Percentiles rank a stretch among this genome's conserved stretches.
Evolutionary conservation across 78 protist genomes (phyloP).

Genomic region (Dictyostelium brefeldianum): DNA sequence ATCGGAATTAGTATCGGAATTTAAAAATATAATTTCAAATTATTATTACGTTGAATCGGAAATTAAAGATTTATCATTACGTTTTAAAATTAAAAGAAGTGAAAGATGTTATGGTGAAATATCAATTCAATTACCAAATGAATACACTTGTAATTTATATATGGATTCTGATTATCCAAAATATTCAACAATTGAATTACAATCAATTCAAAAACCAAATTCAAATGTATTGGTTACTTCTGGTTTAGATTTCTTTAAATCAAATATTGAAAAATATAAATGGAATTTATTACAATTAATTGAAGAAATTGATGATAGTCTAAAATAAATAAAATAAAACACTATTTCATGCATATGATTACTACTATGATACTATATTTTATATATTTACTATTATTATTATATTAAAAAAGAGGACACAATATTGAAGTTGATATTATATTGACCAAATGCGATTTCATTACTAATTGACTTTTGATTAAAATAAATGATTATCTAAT

Average conservation of each 20-base stretch:
- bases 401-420: too few species aligned
- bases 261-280: not conserved
- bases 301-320: constrained; percentile 17
- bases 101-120: not conserved
- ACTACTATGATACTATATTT: too few species aligned
- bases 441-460: too few species aligned
- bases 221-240: not conserved
- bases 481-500: too few species aligned
- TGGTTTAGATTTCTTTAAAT: constrained; percentile 9
- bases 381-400: too few species aligned
- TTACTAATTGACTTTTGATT: too few species aligned
- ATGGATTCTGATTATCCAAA: constrained; percentile 31
- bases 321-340: not conserved
- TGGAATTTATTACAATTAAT: constrained; percentile 30
- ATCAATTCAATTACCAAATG: constrained; percentile 8
- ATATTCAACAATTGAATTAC: not conserved
- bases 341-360: too few species aligned
- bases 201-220: constrained; percentile 29
- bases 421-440: too few species aligned
- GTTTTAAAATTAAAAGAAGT: not conserved
- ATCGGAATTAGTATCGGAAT: not conserved
- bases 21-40: constrained; percentile 11
- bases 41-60: constrained; percentile 12
- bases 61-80: constrained; percentile 7
- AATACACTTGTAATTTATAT: constrained; percentile 3